Conservation (phyloP, 1,284 basidiomycete species). For the Ceratobasidium sp. region DNA sequence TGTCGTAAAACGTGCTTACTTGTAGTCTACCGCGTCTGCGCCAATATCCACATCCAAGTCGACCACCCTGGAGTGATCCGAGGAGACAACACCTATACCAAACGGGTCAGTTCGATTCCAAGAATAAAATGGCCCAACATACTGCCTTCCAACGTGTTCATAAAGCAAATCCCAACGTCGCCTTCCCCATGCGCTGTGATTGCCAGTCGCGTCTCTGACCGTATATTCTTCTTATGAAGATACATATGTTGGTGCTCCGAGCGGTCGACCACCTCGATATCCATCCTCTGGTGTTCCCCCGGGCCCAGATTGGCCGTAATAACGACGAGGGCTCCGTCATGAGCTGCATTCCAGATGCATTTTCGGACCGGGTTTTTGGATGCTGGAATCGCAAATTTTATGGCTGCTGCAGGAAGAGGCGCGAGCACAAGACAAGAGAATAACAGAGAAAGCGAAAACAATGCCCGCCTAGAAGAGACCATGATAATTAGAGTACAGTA, state of each 20-base stretch:
- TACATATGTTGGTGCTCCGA: conserved; percentile 88
- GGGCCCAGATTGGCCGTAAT: conserved; percentile 90
- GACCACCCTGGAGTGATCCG: conserved; percentile 59
- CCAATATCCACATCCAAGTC: conserved; percentile 98
- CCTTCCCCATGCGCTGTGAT: conserved; percentile 93
- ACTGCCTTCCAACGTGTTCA: conserved; percentile 78
- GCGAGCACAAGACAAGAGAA: conserved; percentile 10
- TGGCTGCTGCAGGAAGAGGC: conserved; percentile 55
- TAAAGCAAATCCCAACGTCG: conserved; percentile 94
- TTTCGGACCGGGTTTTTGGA: conserved; percentile 72
- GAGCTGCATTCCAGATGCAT: conserved; percentile 95
- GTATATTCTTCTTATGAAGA: conserved; percentile 85
- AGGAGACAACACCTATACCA: not conserved
- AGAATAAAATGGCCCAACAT: conserved; percentile 50
- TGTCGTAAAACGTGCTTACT: conserved; percentile 61
- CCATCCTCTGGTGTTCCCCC: conserved; percentile 77
- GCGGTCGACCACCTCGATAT: conserved; percentile 94
- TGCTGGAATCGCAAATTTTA: conserved; percentile 83
- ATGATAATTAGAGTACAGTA: conserved; percentile 24
- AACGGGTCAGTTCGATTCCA: not conserved
- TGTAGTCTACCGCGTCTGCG: conserved; percentile 98
- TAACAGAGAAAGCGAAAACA: conserved; percentile 17
- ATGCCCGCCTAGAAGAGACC: conserved; percentile 5
- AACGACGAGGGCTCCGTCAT: conserved; percentile 84
- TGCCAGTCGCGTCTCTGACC: conserved; percentile 89